Percentiles rank a stretch among this genome's conserved stretches.
These are phyloP conservation scores for Plantago lanceolata DNA, from an alignment of 305 asterid genomes.

Conservation along the genomic window DNA sequence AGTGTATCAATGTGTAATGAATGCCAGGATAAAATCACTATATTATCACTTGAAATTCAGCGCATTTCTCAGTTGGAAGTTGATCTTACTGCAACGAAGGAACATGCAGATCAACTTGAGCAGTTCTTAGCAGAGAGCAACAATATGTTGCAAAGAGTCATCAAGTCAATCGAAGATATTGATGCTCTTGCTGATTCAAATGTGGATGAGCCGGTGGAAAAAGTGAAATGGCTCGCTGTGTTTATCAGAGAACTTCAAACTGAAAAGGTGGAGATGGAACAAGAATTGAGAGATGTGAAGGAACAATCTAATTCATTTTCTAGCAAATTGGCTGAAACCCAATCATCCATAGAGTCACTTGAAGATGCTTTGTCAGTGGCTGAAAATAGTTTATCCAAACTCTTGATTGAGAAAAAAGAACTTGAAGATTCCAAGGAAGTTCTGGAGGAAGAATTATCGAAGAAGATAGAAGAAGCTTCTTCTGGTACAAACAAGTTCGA, in stretches of 20 bases:
- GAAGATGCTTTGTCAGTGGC: slow-evolving; percentile 58
- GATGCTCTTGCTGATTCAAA: slow-evolving; percentile 42
- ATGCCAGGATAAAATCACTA: slow-evolving; percentile 56
- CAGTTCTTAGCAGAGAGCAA: slow-evolving; percentile 69
- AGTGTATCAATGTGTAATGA: slow-evolving; percentile 39
- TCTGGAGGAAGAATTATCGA: slow-evolving; percentile 58
- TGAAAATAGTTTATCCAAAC: slow-evolving; percentile 46
- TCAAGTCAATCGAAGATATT: slow-evolving; percentile 65
- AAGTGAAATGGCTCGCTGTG: slow-evolving; percentile 63
- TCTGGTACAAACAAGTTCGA: slow-evolving; percentile 48
- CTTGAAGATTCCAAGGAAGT: slow-evolving; percentile 52
- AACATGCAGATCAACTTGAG: slow-evolving; percentile 60
- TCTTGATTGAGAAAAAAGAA: slow-evolving; percentile 66
- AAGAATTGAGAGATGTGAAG: slow-evolving; percentile 54
- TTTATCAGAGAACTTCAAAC: slow-evolving; percentile 49
- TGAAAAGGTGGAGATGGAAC: slow-evolving; percentile 48
- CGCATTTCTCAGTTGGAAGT: slow-evolving; percentile 53
- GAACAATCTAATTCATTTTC: slow-evolving; percentile 51
- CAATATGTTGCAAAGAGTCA: slow-evolving; percentile 54
- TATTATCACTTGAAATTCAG: slow-evolving; percentile 53
- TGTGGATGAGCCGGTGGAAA: slow-evolving; percentile 62
- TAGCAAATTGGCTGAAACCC: slow-evolving; percentile 47
- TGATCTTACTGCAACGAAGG: slow-evolving; percentile 47
- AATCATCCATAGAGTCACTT: slow-evolving; percentile 44
- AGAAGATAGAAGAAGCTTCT: slow-evolving; percentile 51